phyloP scores from a whole-genome alignment of 1,284 basidiomycete species.

The Naganishia albida region DNA sequence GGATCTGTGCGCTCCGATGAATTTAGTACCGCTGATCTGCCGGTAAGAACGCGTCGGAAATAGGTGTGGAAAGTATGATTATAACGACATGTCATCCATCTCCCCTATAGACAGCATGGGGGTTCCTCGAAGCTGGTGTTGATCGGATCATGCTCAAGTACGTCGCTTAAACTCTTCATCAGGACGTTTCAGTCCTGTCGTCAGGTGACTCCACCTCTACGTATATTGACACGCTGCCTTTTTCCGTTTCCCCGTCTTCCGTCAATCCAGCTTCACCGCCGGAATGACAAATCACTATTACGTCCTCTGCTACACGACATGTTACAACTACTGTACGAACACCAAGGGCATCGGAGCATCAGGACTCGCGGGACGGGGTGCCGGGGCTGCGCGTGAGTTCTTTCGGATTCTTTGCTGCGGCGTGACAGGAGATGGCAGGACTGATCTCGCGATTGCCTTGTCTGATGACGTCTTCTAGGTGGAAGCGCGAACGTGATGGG shows the following conservation, averaged over 20 bases:
- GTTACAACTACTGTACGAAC: constrained; percentile 95
- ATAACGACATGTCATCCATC: not conserved
- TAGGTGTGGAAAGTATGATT: no score
- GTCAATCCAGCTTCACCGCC: constrained; percentile 63
- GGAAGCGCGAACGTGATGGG: constrained; percentile 94
- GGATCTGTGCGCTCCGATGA: no score
- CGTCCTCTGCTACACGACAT: constrained; percentile 88
- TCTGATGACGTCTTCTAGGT: constrained; percentile 2
- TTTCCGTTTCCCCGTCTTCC: not conserved
- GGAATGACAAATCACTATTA: constrained; percentile 91
- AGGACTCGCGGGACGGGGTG: constrained; percentile 37
- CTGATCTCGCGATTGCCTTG: not conserved
- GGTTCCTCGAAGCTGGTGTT: constrained; percentile 82
- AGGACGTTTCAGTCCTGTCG: no score
- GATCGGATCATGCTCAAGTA: constrained; percentile 71
- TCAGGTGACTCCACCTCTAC: no score
- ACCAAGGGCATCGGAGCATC: constrained; percentile 68
- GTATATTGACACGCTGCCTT: not conserved
- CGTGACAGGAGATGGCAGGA: not conserved
- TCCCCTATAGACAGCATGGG: constrained; percentile 71
- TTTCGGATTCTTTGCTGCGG: not conserved
- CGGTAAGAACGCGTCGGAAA: constrained; percentile 3
- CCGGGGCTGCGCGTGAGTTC: constrained; percentile 5
- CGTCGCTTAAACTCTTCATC: constrained; percentile 37
- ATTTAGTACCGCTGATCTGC: not conserved